A percentile compares a stretch with the other conserved stretches of the same genome.
Evolutionary conservation across 306 rosid species (phyloP).

Genomic region (Cicer bijugum): DNA sequence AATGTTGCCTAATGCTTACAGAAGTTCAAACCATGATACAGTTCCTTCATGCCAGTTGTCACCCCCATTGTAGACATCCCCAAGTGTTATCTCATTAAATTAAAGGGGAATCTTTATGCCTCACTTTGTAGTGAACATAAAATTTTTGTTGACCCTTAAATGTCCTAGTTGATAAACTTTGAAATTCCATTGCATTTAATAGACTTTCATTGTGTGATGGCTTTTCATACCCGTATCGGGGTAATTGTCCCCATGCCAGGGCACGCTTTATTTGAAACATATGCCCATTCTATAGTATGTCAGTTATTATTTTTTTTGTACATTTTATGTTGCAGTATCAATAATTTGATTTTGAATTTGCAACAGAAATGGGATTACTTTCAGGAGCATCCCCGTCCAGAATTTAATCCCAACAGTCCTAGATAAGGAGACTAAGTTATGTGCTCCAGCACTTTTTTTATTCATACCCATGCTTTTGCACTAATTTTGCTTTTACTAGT

Average conservation of each 20-base stretch:
- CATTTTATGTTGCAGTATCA: not conserved
- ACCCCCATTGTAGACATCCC: conserved; percentile 6
- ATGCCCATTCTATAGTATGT: not conserved
- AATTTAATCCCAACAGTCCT: too few species aligned
- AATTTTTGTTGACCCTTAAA: not conserved
- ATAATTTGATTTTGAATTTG: not conserved
- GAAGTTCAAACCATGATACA: conserved; percentile 3
- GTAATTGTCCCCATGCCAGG: not conserved
- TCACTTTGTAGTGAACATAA: not conserved
- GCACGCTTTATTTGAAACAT: not conserved
- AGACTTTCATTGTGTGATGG: not conserved
- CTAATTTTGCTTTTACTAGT: not conserved
- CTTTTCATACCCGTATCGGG: not conserved
- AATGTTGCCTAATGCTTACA: not conserved
- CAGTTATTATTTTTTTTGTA: not conserved
- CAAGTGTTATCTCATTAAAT: not conserved
- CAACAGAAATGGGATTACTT: too few species aligned
- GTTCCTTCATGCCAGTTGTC: not conserved
- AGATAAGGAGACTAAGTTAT: too few species aligned
- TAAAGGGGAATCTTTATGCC: conserved; percentile 13
- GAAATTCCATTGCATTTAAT: not conserved
- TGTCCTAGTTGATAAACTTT: not conserved
- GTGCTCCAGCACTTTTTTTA: not conserved
- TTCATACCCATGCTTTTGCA: not conserved
- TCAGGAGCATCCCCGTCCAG: too few species aligned